phyloP scores from a whole-genome alignment of 495 filamentous ascomycete genomes.

The Letharia lupina region DNA sequence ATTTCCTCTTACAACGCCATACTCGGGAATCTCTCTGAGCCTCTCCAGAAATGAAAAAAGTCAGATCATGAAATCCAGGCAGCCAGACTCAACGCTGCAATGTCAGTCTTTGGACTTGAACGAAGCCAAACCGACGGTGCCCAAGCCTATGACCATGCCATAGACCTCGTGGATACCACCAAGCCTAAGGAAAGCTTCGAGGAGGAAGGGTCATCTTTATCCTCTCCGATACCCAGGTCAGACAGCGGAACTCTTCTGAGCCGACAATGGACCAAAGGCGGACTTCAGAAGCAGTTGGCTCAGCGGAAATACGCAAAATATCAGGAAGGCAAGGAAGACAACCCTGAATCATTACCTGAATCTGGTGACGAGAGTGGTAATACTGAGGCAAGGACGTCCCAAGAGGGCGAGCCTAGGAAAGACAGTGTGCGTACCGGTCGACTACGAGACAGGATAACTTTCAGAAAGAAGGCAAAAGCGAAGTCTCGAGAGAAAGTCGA shows the following conservation, averaged over 20 bases:
- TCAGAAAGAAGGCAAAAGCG: constrained; percentile 24
- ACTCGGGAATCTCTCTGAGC: neutral
- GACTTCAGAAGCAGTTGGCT: constrained; percentile 41
- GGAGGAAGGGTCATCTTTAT: neutral
- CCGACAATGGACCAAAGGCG: constrained; percentile 30
- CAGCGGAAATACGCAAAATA: constrained; percentile 57
- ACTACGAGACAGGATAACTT: constrained; percentile 21
- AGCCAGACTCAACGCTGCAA: constrained; percentile 9
- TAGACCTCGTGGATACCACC: constrained; percentile 27
- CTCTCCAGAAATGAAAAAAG: neutral
- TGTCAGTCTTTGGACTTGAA: constrained; percentile 24
- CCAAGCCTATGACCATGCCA: constrained; percentile 26
- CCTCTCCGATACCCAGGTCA: constrained; percentile 8
- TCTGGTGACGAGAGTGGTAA: constrained; percentile 26
- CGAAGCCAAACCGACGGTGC: constrained; percentile 17
- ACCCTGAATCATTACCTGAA: constrained; percentile 17
- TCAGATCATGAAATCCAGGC: constrained; percentile 11
- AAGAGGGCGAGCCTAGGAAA: constrained; percentile 15
- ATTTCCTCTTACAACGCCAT: neutral
- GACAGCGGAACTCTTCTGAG: constrained; percentile 20
- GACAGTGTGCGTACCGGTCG: constrained; percentile 19
- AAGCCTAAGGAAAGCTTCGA: constrained; percentile 17
- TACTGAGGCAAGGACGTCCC: constrained; percentile 19
- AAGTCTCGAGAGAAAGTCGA: constrained; percentile 32
- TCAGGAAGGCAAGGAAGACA: constrained; percentile 42